phyloP scores from a whole-genome alignment of 495 filamentous ascomycete species.

The Neurospora sp. region DNA sequence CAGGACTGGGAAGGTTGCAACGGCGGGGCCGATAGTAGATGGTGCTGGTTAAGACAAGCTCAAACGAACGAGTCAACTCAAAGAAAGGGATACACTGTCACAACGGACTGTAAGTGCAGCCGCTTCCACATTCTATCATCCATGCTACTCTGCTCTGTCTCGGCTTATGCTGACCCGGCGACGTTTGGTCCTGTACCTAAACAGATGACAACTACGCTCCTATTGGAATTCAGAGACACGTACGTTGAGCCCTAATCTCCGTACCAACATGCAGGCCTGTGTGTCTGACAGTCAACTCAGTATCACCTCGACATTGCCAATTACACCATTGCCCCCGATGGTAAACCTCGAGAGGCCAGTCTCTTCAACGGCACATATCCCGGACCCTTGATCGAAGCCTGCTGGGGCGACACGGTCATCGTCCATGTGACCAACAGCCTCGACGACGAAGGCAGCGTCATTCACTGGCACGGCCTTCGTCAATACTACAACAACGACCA shows the following conservation, averaged over 20 bases:
- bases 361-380: constrained; percentile 26
- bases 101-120: neutral
- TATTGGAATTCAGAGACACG: constrained; percentile 1
- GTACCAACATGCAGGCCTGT: neutral
- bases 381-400: constrained; percentile 47
- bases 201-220: constrained; percentile 1
- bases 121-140: neutral
- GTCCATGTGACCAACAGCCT: constrained; percentile 43
- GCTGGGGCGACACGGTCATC: constrained; percentile 47
- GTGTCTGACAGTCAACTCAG: constrained; percentile 2
- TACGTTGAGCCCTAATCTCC: neutral
- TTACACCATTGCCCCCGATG: constrained; percentile 28
- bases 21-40: neutral
- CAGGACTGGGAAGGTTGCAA: constrained; percentile 5
- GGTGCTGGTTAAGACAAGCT: constrained; percentile 5
- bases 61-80: neutral
- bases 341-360: constrained; percentile 13
- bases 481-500: constrained; percentile 19
- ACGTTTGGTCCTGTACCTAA: neutral
- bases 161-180: neutral
- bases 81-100: neutral
- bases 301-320: constrained; percentile 20
- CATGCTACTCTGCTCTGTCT: neutral
- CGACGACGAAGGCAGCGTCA: constrained; percentile 14
- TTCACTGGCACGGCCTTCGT: constrained; percentile 47